Evolutionary conservation across 805 yeast genomes (phyloP), one percentile per base, ranked within the genome.

Genomic region (Kazachstania bromeliacearum): DNA sequence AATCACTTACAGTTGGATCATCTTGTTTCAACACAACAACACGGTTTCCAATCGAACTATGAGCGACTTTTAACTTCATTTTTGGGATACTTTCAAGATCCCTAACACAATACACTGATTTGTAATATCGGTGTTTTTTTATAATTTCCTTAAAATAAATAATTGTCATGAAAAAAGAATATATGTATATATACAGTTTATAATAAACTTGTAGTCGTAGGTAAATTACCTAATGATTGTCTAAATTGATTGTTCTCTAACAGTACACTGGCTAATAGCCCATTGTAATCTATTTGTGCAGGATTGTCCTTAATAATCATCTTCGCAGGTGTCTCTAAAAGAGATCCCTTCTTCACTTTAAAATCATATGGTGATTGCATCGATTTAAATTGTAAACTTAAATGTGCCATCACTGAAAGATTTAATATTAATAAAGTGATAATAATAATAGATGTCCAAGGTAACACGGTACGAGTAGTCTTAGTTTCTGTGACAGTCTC

Each of bases 21-120:
- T 64, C 66, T 1, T 55, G 62, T 12, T 30, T 34, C 17, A 73
- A 33, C 2, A 55, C 47, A 2, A 70, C 28, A 3, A 71, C 60
- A 32, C 54, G 45, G 20, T 57, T 57, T 3, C 35, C 36, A 13
- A 31, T 41, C 5, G 46, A 43, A 0, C 50, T 45, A 4, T 53
- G 40, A 14, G 53, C 49, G 1, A 67, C 47, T 43, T 67, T 68
- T 15, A 71, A 41, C 39, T 63, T 60, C 71, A 67, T 67, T n/a
- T n/a, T n/a, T n/a, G n/a, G n/a, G n/a, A n/a, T n/a, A n/a, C n/a
- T n/a, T n/a, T n/a, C n/a, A n/a, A n/a, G n/a, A n/a, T n/a, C n/a
- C n/a, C n/a, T n/a, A n/a, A n/a, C n/a, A n/a, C n/a, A n/a, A n/a
- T n/a, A n/a, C n/a, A n/a, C n/a, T n/a, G n/a, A n/a, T n/a, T n/a